A percentile compares a stretch with the other conserved stretches of the same genome.
Conservation (phyloP, 2,329 filamentous ascomycete species). For the Metarhizium brunneum region DNA sequence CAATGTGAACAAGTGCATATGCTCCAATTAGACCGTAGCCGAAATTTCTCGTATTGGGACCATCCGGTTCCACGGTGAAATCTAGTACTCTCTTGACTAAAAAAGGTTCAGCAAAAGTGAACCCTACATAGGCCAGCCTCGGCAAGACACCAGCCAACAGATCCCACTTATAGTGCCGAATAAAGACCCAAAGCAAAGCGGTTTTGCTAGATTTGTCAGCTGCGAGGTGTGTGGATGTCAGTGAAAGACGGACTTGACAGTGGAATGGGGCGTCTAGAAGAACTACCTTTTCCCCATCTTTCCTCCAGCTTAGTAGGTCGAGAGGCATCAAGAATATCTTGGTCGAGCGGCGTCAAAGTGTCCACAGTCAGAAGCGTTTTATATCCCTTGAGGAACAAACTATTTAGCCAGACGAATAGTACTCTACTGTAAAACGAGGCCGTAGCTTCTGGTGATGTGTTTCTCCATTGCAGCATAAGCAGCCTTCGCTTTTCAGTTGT, state of each 20-base stretch:
- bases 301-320: neutral
- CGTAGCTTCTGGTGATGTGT: neutral
- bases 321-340: neutral
- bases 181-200: neutral
- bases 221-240: neutral
- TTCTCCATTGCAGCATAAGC: neutral
- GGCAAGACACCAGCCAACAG: conserved; percentile 6
- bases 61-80: neutral
- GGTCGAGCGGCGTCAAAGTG: neutral
- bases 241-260: neutral
- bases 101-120: conserved; percentile 22
- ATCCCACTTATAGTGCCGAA: neutral
- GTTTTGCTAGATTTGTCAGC: neutral
- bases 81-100: conserved; percentile 11
- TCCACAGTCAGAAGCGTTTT: neutral
- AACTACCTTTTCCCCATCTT: neutral
- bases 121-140: conserved; percentile 15
- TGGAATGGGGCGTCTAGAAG: neutral
- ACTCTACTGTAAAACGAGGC: neutral
- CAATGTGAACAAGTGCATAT: conserved; percentile 12
- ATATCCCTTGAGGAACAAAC: neutral
- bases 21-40: conserved; percentile 11
- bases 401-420: neutral
- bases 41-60: neutral
- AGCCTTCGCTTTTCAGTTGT: neutral